Evolutionary conservation across 148 eudicot species (phyloP).

Genomic region (Gaultheria prostrata): DNA sequence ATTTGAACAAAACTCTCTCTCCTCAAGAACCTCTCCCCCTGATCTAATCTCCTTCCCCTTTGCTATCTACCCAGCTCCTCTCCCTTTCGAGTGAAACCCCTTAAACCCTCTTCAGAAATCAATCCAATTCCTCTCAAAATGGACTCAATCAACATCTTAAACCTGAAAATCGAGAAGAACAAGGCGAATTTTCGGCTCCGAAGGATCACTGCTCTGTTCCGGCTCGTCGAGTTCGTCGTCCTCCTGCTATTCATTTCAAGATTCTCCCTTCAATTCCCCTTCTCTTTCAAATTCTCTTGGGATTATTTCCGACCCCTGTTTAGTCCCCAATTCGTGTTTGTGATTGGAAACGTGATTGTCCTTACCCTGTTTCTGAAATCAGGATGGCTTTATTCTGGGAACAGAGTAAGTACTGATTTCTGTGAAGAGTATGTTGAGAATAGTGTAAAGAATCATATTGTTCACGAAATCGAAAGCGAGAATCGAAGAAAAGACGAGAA

Average conservation of each 20-base stretch:
- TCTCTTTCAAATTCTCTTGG: slow-evolving; percentile 35
- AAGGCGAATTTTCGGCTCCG: slow-evolving; percentile 47
- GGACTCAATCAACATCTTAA: slow-evolving; percentile 43
- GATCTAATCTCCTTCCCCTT: neutral
- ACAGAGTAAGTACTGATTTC: slow-evolving; percentile 9
- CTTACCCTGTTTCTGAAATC: slow-evolving; percentile 56
- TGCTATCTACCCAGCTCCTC: neutral
- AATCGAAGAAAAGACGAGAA: slow-evolving; percentile 8
- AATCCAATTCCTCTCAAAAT: slow-evolving; percentile 24
- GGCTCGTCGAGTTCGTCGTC: slow-evolving; percentile 56
- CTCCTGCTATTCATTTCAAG: slow-evolving; percentile 50
- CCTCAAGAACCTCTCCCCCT: neutral
- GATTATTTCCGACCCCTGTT: slow-evolving; percentile 39
- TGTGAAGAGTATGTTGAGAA: slow-evolving; percentile 26
- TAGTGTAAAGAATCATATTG: slow-evolving; percentile 16
- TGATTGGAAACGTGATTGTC: slow-evolving; percentile 67
- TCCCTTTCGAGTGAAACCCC: slow-evolving; percentile 28
- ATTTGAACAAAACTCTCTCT: neutral
- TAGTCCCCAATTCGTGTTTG: slow-evolving; percentile 70
- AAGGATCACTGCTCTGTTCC: slow-evolving; percentile 49
- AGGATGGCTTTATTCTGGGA: slow-evolving; percentile 12
- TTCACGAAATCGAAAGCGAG: neutral
- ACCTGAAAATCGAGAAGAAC: slow-evolving; percentile 50
- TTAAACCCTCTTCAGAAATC: neutral
- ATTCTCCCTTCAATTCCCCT: slow-evolving; percentile 35